These are phyloP conservation scores for Citrullus colocynthis DNA, from an alignment of 306 rosid species.

Conservation along the genomic window DNA sequence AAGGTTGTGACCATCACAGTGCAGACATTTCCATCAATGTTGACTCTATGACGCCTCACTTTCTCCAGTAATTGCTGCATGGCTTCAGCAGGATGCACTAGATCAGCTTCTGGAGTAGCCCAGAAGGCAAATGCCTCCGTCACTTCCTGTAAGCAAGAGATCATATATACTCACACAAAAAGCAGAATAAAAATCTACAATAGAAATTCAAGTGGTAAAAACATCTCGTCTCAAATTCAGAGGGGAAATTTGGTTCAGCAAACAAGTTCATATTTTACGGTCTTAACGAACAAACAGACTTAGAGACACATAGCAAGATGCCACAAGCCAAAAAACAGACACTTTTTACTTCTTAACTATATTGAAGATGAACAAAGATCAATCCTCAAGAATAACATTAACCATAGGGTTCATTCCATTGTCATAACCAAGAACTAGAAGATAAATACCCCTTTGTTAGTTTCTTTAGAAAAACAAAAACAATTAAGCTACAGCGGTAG, in stretches of 20 bases:
- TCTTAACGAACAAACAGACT: not conserved
- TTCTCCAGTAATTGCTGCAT: constrained; percentile 98
- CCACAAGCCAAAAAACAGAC: not conserved
- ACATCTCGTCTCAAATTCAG: not conserved
- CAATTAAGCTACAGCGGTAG: not conserved
- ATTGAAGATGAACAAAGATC: not conserved
- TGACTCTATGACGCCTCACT: constrained; percentile 89
- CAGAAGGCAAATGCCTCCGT: constrained; percentile 69
- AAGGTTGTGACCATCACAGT: constrained; percentile 90
- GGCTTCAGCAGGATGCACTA: constrained; percentile 95
- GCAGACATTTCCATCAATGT: constrained; percentile 93
- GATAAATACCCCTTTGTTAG: not conserved
- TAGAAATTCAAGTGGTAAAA: not conserved
- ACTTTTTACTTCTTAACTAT: not conserved
- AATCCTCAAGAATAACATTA: not conserved
- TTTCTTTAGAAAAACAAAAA: not conserved
- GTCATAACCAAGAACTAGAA: not conserved
- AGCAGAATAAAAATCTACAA: not conserved
- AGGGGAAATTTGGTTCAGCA: constrained; percentile 59
- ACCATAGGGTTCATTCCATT: not conserved
- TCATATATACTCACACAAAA: not conserved
- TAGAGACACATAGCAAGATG: not conserved
- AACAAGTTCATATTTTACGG: not conserved
- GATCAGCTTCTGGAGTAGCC: constrained; percentile 95
- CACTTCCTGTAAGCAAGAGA: constrained; percentile 60